Conservation (phyloP, 2,329 filamentous ascomycete genomes). For the Trichoderma koningii region DNA sequence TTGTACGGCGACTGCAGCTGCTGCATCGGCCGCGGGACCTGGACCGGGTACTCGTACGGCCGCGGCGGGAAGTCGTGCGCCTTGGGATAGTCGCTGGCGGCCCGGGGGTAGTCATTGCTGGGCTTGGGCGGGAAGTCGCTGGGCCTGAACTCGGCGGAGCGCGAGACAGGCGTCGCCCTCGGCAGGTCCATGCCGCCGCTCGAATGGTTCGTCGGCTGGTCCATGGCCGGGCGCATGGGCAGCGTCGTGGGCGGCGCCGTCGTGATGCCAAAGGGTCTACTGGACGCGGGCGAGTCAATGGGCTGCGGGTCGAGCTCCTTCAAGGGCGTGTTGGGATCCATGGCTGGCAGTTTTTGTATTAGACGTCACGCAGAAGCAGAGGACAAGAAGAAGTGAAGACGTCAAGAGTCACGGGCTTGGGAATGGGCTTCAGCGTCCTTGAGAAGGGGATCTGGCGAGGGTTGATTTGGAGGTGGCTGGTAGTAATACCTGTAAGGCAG, state of each 20-base stretch:
- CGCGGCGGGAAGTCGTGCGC: conserved; percentile 21
- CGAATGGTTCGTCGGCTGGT: conserved; percentile 33
- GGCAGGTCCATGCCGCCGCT: conserved; percentile 30
- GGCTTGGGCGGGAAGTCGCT: conserved; percentile 17
- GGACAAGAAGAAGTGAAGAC: not conserved
- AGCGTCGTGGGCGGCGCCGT: conserved; percentile 24
- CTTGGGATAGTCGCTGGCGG: conserved; percentile 5
- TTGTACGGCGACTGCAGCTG: conserved; percentile 20
- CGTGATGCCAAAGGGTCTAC: conserved; percentile 11
- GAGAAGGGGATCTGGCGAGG: not conserved
- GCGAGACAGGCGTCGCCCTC: conserved; percentile 8
- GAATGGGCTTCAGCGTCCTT: not conserved
- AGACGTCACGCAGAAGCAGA: conserved; percentile 1
- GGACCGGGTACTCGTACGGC: conserved; percentile 17
- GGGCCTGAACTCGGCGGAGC: conserved; percentile 26
- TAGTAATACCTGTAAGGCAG: conserved; percentile 11
- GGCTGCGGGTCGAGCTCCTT: conserved; percentile 22
- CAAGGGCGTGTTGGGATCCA: conserved; percentile 23
- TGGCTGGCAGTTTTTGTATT: conserved; percentile 1
- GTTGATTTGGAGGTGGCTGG: conserved; percentile 26
- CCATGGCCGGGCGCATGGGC: conserved; percentile 30
- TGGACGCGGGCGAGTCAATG: conserved; percentile 21
- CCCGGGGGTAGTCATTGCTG: not conserved
- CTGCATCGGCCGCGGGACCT: conserved; percentile 16
- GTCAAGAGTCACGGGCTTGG: not conserved